Evolutionary conservation across 441 rosid species (phyloP).

Genomic region (Syzygium syzygioides): DNA sequence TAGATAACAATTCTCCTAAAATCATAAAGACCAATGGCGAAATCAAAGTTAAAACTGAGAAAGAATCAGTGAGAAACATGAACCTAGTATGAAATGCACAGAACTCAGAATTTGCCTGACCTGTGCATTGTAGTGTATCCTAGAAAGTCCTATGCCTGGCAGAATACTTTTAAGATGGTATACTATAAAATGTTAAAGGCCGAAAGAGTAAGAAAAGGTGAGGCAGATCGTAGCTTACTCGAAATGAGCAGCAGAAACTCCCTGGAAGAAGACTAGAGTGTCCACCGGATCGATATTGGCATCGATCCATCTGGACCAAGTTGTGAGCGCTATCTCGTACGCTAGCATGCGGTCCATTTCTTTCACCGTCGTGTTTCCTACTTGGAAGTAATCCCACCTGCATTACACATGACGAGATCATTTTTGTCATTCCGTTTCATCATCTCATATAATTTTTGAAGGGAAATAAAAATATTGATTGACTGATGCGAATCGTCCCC

Average conservation of each 20-base stretch:
- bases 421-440: not conserved
- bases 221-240: constrained; percentile 11
- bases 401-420: not conserved
- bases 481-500: not conserved
- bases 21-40: not conserved
- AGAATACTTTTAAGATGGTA: not conserved
- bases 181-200: not conserved
- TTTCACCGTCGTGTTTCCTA: constrained; percentile 11
- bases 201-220: not conserved
- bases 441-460: not conserved
- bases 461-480: not conserved
- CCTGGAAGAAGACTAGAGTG: constrained; percentile 43
- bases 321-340: constrained; percentile 37
- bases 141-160: not conserved
- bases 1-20: not conserved
- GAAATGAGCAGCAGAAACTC: constrained; percentile 34
- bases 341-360: constrained; percentile 53
- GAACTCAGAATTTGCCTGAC: not conserved
- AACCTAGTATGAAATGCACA: not conserved
- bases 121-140: not conserved
- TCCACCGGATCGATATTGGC: constrained; percentile 34
- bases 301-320: constrained; percentile 55
- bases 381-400: constrained; percentile 51
- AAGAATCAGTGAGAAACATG: not conserved
- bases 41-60: not conserved